A percentile compares a stretch with the other conserved stretches of the same genome.
These are phyloP conservation scores for Diplodia corticola DNA, from an alignment of 2,329 filamentous ascomycete species.

Conservation along the genomic window DNA sequence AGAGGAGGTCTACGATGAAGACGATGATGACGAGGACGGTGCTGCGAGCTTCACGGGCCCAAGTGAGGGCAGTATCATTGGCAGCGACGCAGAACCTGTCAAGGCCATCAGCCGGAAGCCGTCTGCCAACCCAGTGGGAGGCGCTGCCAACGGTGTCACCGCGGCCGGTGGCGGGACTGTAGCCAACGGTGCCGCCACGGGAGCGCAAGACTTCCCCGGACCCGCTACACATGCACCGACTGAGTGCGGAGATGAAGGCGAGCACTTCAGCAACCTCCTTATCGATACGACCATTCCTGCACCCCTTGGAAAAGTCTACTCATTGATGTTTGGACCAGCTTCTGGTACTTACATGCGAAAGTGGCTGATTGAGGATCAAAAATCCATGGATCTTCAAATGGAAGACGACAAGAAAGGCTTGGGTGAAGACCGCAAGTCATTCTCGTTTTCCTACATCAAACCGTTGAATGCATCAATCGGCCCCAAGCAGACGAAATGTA, in stretches of 20 bases:
- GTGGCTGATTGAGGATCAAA: constrained; percentile 84
- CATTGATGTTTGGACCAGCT: constrained; percentile 77
- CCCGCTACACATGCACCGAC: constrained; percentile 80
- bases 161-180: constrained; percentile 40
- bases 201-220: constrained; percentile 72
- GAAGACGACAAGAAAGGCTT: constrained; percentile 79
- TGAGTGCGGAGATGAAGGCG: constrained; percentile 74
- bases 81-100: constrained; percentile 52
- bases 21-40: constrained; percentile 71
- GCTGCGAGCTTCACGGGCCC: constrained; percentile 64
- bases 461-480: constrained; percentile 82
- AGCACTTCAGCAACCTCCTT: constrained; percentile 81
- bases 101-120: constrained; percentile 69
- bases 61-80: constrained; percentile 54
- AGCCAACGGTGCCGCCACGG: constrained; percentile 42
- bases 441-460: constrained; percentile 86
- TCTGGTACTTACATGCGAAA: constrained; percentile 82
- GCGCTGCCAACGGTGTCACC: constrained; percentile 42
- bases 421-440: constrained; percentile 70
- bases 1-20: constrained; percentile 77
- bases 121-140: constrained; percentile 56
- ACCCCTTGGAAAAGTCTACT: constrained; percentile 89
- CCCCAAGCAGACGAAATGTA: constrained; percentile 91
- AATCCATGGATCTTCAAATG: constrained; percentile 82
- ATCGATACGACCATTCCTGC: constrained; percentile 85